Evolutionary conservation across 176 grass and related monocot genomes (phyloP), one percentile per base, ranked within the genome.

Genomic region (Secale cereale): DNA sequence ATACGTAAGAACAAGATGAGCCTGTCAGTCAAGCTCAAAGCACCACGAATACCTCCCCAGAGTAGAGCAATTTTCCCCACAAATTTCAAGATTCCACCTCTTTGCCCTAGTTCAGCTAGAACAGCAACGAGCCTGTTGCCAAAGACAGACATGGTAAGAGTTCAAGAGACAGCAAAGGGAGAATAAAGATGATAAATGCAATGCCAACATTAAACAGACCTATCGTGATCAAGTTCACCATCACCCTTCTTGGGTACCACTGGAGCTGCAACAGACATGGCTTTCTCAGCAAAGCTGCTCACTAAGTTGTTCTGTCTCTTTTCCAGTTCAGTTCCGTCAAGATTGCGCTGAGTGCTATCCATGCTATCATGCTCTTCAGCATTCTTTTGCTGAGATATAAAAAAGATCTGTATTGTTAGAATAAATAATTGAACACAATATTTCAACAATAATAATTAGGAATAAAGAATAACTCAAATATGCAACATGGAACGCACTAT

Each of bases 31-130:
- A 98, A 93, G 83, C 93, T 98, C 91, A 95, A 82, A 85, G 96
- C 96, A 83, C 96, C 96, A 77, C 96, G 96, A 28, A 98, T 89
- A 80, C 96, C 96, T 63, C 93, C 96, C 96, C 96, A 98, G 14
- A 98, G 91, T 85, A 98, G 71, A 90, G 93, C 96, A 75, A 98
- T 52, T 70, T 98, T 98, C 48, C 93, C 96, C 80, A 98, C 59
- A 70, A 98, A 89, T 70, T 83, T 92, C 93, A 98, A 85, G 30
- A 89, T 48, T 35, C 96, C 96, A 90, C 96, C 93, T 88, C 81
- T 95, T 78, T 98, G 96, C 76, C 96, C 96, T 15, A 98, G 77
- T 88, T 98, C 96, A 72, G 96, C 96, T 81, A 98, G 82, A 94
- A 95, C 85, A 37, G 93, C 89, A 70, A 98, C 93, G 19, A 98